phyloP scores from a whole-genome alignment of 2,329 filamentous ascomycete species.

The Scytalidium lignicola region DNA sequence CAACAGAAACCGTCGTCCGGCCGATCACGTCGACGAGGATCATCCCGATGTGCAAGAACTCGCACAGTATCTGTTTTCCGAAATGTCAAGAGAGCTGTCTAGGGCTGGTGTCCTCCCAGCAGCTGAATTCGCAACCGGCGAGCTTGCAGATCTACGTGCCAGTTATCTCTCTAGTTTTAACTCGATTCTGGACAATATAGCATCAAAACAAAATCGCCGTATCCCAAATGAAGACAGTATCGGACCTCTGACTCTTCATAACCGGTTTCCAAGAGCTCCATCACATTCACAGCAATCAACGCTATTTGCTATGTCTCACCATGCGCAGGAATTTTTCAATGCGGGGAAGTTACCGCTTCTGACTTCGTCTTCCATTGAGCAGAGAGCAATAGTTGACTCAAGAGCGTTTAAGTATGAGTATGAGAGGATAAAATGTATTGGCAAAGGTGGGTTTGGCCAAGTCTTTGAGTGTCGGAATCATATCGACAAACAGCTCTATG shows the following conservation, averaged over 20 bases:
- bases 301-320: neutral
- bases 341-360: neutral
- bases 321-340: neutral
- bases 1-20: constrained; percentile 16
- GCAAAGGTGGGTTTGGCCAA: constrained; percentile 60
- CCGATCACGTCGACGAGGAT: constrained; percentile 18
- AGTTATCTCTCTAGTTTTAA: constrained; percentile 22
- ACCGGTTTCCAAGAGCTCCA: neutral
- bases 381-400: neutral
- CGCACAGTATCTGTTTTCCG: constrained; percentile 17
- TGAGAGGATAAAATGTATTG: constrained; percentile 31
- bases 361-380: neutral
- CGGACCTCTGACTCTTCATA: neutral
- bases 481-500: constrained; percentile 58
- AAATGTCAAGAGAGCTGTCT: constrained; percentile 16
- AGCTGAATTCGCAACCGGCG: constrained; percentile 11
- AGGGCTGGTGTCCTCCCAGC: constrained; percentile 22
- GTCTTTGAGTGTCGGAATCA: constrained; percentile 58
- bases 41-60: constrained; percentile 19
- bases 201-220: constrained; percentile 2
- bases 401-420: neutral
- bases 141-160: constrained; percentile 12
- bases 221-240: neutral
- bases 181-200: constrained; percentile 17
- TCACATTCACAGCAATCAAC: neutral